Base-by-base conservation (phyloP, 495 filamentous ascomycete genomes). In the Zalerion maritima region DNA sequence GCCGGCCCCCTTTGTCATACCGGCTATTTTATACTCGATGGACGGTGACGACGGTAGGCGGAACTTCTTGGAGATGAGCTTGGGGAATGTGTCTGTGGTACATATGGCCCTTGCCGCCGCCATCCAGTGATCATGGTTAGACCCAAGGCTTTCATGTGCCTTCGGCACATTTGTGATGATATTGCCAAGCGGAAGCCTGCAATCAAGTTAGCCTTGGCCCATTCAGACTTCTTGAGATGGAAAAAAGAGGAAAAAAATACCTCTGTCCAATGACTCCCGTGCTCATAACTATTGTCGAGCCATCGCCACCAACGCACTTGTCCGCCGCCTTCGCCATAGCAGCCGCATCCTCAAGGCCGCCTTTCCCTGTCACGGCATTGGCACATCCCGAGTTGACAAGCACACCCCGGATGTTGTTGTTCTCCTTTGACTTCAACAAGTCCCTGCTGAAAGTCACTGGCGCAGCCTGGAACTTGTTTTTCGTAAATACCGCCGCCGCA, bases 11-110 rank as follows among this genome's bases (percentile, higher is more conserved):
- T 99, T 99, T 36, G 91, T 93, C 72, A 93, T 94, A 27, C 89
- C 89, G 15, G 80, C 84, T 15, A 99, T 77, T 41, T 67, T 62
- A 60, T 94, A 99, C 47, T 69, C 66, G 22, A 67, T 71, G 6
- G 60, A 57, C 2, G 79, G 74, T 6, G 81, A 81, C 6, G 81
- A 89, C 14, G 87, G 87, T 16, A 99, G 71, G 4, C 58, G 73
- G 55, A 96, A 99, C 3, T 70, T 74, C 33, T 67, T 70, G 12
- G 86, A 94, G 34, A 81, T 61, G 35, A 99, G 75, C 59, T 99
- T 99, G 37, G 91, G 89, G 60, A 99, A 99, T 16, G 91, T 99
- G 55, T 99, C 91, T 16, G 89, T 99, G 10, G 89, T 99, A 62
- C 86, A 94, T 54, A 99, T 99, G 14, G 89, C 85, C 44, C 77